Evolutionary conservation across 805 yeast species (phyloP).

Genomic region (Starmerella stigmatis): DNA sequence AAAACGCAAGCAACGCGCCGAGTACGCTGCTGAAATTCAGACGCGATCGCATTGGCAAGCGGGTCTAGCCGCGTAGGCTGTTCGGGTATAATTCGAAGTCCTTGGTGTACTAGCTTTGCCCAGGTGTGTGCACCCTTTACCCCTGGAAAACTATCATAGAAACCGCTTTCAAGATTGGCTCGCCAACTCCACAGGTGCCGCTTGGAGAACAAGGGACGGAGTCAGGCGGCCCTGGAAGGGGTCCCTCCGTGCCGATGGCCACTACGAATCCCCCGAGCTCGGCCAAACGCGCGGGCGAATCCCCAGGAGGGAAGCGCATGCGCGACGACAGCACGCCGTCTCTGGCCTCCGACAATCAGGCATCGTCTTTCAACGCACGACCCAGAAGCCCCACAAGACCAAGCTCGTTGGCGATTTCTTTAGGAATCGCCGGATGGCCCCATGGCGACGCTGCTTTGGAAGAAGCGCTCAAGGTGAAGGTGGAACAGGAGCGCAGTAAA

Average conservation of each 20-base stretch:
- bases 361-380: too few relatives aligned
- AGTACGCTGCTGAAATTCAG: not conserved
- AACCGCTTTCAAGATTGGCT: not conserved
- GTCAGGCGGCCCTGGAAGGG: not conserved
- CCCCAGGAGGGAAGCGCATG: slow-evolving; percentile 2
- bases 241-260: not conserved
- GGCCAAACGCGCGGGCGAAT: not conserved
- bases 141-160: not conserved
- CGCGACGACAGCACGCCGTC: too few relatives aligned
- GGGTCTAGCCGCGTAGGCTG: slow-evolving; percentile 3
- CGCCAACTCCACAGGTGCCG: not conserved
- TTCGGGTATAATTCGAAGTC: not conserved
- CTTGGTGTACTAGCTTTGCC: not conserved
- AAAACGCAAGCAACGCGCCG: slow-evolving; percentile 9
- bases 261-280: not conserved
- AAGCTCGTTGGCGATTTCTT: slow-evolving; percentile 26
- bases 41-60: slow-evolving; percentile 4
- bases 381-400: not conserved
- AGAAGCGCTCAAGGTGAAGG: slow-evolving; percentile 47
- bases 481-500: slow-evolving; percentile 71
- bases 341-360: too few relatives aligned
- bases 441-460: slow-evolving; percentile 47
- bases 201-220: slow-evolving; percentile 2
- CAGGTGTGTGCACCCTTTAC: not conserved
- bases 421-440: slow-evolving; percentile 50